Evolutionary conservation across 73 alveolate genomes (phyloP), one percentile per base, ranked within the genome.

Genomic region (Paramecium biaurelia): DNA sequence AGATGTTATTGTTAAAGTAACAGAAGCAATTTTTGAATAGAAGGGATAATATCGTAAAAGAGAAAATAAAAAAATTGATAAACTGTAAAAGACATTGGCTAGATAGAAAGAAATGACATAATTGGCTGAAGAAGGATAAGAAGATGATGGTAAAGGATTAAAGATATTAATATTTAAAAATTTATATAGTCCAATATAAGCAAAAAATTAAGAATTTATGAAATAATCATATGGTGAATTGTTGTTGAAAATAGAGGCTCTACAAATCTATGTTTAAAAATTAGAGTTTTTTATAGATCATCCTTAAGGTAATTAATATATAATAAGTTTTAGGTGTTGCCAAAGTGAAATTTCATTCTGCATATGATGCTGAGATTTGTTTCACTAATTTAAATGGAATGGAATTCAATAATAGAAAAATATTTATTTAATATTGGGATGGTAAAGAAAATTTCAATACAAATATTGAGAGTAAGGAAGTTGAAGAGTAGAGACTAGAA

Each of bases 31-130:
- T 10, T 96, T 96, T 57, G 74, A 92, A 85, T 82, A 93, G 90
- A 96, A 96, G 58, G 99, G 99, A 12, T 95, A 95, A 30, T 96
- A 95, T 74, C 57, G 85, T 12, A 93, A 95, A 23, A 88, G 96
- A 28, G 93, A 95, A 89, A 86, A 85, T 14, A 76, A 89, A 68
- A 86, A 94, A 85, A 70, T 93, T 5, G 96, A 92, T 53, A 94
- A 89, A 45, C 56, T 94, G 18, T 95, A 95, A 76, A 84, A 94
- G 57, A 72, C 93, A 35, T 89, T 86, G 59, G 97, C 96, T 20
- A 92, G 93, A 86, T 15, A 95, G 63, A 93, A 92, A 85, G 76
- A 97, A 76, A 89, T 68, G 59, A 84, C 85, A 6, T 21, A 92
- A 59, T 21, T 92, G 24, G 97, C 96, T 7, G 93, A 95, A 95